A percentile compares a stretch with the other conserved stretches of the same genome.
Evolutionary conservation across 495 filamentous ascomycete species (phyloP).

Genomic region (Neurospora sp.): DNA sequence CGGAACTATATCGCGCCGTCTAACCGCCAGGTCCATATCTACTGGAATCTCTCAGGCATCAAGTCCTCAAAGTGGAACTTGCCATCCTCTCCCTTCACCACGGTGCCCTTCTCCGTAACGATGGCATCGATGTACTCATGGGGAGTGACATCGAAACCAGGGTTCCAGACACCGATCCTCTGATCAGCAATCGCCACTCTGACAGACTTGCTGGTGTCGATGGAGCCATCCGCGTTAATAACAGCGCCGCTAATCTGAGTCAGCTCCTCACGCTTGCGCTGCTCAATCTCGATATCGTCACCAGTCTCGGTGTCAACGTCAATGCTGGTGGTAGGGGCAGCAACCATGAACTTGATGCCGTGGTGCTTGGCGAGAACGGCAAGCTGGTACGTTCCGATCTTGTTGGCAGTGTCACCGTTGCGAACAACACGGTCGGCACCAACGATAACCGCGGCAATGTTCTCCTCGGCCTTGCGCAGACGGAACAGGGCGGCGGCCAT

Average conservation of each 20-base stretch:
- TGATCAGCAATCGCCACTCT: slow-evolving; percentile 73
- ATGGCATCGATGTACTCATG: slow-evolving; percentile 80
- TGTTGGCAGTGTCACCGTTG: slow-evolving; percentile 97
- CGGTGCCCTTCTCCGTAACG: slow-evolving; percentile 83
- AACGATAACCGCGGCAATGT: slow-evolving; percentile 79
- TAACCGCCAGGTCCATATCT: not conserved
- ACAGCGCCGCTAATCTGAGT: slow-evolving; percentile 66
- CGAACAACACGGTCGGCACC: slow-evolving; percentile 91
- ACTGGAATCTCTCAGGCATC: slow-evolving; percentile 36
- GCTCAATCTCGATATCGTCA: slow-evolving; percentile 73
- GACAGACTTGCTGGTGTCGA: slow-evolving; percentile 45
- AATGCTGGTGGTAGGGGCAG: slow-evolving; percentile 88
- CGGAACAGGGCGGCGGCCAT: slow-evolving; percentile 82
- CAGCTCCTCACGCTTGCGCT: slow-evolving; percentile 68
- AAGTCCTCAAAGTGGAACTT: slow-evolving; percentile 56
- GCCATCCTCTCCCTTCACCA: slow-evolving; percentile 66
- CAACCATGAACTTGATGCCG: slow-evolving; percentile 87
- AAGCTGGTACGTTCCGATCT: slow-evolving; percentile 91
- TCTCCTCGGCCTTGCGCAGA: slow-evolving; percentile 41
- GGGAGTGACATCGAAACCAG: slow-evolving; percentile 91
- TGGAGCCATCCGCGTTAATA: slow-evolving; percentile 38
- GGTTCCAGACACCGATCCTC: slow-evolving; percentile 84
- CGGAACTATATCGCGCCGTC: not conserved
- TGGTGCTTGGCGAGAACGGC: slow-evolving; percentile 80
- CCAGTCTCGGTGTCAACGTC: slow-evolving; percentile 73